Evolutionary conservation across 2,329 filamentous ascomycete species (phyloP).

Genomic region (Ramichloridium luteum): DNA sequence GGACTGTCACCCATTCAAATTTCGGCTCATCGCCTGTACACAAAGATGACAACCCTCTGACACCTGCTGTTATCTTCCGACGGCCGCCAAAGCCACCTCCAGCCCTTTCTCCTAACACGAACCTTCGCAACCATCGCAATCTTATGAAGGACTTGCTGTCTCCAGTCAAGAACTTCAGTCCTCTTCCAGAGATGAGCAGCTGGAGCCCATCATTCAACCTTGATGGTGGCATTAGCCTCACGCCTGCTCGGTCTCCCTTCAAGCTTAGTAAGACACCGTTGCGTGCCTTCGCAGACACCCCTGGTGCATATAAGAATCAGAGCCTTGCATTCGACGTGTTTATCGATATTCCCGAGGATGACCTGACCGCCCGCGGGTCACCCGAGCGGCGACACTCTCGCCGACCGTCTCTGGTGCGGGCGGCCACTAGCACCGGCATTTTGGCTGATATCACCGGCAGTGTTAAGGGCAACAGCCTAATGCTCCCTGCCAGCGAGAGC

Average conservation of each 20-base stretch:
- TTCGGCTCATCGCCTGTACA: conserved; percentile 28
- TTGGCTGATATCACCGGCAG: conserved; percentile 49
- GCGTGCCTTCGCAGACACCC: conserved; percentile 18
- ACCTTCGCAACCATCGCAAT: conserved; percentile 75
- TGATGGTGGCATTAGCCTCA: conserved; percentile 43
- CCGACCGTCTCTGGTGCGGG: conserved; percentile 49
- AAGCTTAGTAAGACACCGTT: conserved; percentile 24
- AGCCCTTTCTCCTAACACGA: conserved; percentile 86
- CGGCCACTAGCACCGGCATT: conserved; percentile 48
- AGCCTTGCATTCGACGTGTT: conserved; percentile 49
- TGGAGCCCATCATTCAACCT: conserved; percentile 59
- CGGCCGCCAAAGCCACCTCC: conserved; percentile 50
- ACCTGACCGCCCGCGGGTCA: conserved; percentile 45
- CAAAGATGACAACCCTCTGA: conserved; percentile 48
- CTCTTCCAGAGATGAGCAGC: conserved; percentile 41
- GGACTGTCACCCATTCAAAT: conserved; percentile 35
- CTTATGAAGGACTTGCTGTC: conserved; percentile 72
- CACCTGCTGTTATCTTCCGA: conserved; percentile 73
- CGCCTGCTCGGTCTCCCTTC: conserved; percentile 24
- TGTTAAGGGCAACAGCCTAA: conserved; percentile 37
- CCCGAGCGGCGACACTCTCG: conserved; percentile 54
- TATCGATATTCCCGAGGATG: conserved; percentile 24
- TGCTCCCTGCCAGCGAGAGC: conserved; percentile 15
- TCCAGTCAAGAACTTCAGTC: conserved; percentile 47
- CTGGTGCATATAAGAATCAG: conserved; percentile 16